Base-by-base conservation (phyloP, 768 basidiomycete genomes). In the Xerocomellus chrysenteron region DNA sequence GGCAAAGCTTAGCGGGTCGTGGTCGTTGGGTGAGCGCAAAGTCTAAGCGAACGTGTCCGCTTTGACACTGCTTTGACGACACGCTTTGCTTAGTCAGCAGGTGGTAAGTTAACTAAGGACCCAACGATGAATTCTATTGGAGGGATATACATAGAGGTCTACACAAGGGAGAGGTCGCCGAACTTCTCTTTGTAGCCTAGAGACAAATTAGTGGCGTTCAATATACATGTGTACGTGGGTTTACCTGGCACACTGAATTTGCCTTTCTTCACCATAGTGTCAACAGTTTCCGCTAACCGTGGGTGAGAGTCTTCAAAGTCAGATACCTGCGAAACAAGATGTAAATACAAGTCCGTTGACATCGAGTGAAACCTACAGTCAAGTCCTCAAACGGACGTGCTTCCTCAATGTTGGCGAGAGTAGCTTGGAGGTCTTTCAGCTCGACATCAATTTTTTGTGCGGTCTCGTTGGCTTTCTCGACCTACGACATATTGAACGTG, bases 331-430 rank as follows among this genome's bases (percentile, higher is more conserved):
- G 17, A 32, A 51, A 62, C 17, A 43, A 12, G n/a, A 47, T 21
- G 44, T 19, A 55, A 39, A 52, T 7, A 47, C 24, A 16, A 16
- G 46, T 32, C 37, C 33, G 40, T 51, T 37, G 35, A 41, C 16
- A 32, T 40, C 40, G 13, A 16, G 26, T 37, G 19, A 44, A n/a
- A 78, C 90, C 61, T 60, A 96, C 95, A 36, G 94, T 95, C 63
- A 99, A 82, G 66, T 98, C 92, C 71, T 98, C 94, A 76, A 99
- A 97, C 9, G 96, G 92, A 76, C 97, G 88, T 42, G 95, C 94
- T 50, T 95, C 86, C 79, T 98, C 90, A 59, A 99, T 98, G 82
- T 99, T 97, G 64, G 89, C 86, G 58, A 98, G 88, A 28, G 97
- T 98, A 42, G 84, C 86, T 75, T 94, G 88, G 64, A 99, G 88